Percentiles rank a stretch among this genome's conserved stretches.
These are phyloP conservation scores for Lithohypha guttulata DNA, from an alignment of 2,329 filamentous ascomycete species.

Conservation along the genomic window DNA sequence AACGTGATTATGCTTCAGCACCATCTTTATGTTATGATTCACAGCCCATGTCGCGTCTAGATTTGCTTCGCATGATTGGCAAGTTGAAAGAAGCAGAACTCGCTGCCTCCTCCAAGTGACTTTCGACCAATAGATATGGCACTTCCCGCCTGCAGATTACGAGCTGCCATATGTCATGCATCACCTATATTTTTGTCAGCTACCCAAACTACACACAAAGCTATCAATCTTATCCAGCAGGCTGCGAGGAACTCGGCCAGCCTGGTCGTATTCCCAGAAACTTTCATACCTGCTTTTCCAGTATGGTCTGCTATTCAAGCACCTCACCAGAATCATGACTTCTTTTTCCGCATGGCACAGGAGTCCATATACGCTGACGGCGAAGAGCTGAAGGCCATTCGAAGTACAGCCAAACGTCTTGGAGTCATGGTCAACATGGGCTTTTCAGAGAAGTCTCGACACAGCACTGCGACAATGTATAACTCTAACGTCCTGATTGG, in stretches of 20 bases:
- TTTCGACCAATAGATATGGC: too few relatives aligned
- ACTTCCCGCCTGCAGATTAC: too few relatives aligned
- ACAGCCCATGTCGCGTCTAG: too few relatives aligned
- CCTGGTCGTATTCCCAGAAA: constrained; percentile 45
- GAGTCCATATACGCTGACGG: constrained; percentile 39
- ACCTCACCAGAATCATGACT: constrained; percentile 40
- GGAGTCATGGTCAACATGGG: constrained; percentile 39
- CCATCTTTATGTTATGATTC: too few relatives aligned
- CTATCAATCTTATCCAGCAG: constrained; percentile 35
- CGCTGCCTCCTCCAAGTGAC: too few relatives aligned
- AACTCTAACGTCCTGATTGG: constrained; percentile 43
- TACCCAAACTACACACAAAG: constrained; percentile 37
- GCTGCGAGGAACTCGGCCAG: constrained; percentile 37
- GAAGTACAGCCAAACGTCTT: constrained; percentile 28
- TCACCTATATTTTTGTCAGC: constrained; percentile 40
- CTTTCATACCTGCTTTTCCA: constrained; percentile 44
- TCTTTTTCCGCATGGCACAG: constrained; percentile 38
- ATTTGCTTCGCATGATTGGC: too few relatives aligned
- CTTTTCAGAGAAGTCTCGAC: constrained; percentile 38
- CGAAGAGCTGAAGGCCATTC: constrained; percentile 35
- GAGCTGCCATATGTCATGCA: constrained; percentile 24
- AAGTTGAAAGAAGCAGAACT: too few relatives aligned
- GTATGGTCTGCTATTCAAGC: constrained; percentile 40
- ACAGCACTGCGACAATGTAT: constrained; percentile 38
- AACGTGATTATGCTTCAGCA: too few relatives aligned